These are phyloP conservation scores for Neoboletus brunneissimus DNA, from an alignment of 768 basidiomycete species.

Conservation along the genomic window DNA sequence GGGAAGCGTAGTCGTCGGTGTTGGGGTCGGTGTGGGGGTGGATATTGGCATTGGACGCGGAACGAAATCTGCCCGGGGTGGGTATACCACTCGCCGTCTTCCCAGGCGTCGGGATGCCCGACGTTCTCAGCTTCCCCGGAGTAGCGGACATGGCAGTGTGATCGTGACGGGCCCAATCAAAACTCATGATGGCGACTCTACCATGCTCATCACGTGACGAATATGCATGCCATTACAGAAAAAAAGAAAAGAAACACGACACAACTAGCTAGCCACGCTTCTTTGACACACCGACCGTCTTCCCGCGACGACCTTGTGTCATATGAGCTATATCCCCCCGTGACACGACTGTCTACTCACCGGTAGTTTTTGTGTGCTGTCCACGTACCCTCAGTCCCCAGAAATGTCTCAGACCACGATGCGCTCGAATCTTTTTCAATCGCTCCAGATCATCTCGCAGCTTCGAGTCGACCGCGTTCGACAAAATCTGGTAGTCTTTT, in stretches of 20 bases:
- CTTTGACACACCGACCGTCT: constrained; percentile 96
- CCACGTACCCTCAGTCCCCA: constrained; percentile 96
- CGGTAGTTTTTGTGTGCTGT: constrained; percentile 99
- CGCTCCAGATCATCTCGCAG: constrained; percentile 97
- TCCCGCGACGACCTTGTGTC: constrained; percentile 79
- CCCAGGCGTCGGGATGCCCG: constrained; percentile 48
- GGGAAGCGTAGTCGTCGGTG: constrained; percentile 57
- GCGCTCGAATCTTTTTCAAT: constrained; percentile 98
- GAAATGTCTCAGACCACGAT: constrained; percentile 89
- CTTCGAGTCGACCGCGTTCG: constrained; percentile 96
- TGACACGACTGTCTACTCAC: constrained; percentile 39
- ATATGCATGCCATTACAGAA: constrained; percentile 6
- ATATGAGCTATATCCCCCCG: not conserved
- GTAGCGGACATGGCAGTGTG: constrained; percentile 39
- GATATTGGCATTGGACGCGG: constrained; percentile 51
- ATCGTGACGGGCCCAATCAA: constrained; percentile 1
- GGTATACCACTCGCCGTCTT: constrained; percentile 51
- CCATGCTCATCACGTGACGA: constrained; percentile 21
- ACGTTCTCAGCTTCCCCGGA: constrained; percentile 41
- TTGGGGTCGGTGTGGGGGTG: constrained; percentile 34
- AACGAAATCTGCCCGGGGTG: constrained; percentile 69
- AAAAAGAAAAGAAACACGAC: not conserved
- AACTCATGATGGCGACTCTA: not conserved
- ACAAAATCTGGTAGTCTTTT: constrained; percentile 93
- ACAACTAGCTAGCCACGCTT: constrained; percentile 55